These are phyloP conservation scores for Sporothrix dimorphospora DNA, from an alignment of 2,329 filamentous ascomycete species.

Conservation along the genomic window DNA sequence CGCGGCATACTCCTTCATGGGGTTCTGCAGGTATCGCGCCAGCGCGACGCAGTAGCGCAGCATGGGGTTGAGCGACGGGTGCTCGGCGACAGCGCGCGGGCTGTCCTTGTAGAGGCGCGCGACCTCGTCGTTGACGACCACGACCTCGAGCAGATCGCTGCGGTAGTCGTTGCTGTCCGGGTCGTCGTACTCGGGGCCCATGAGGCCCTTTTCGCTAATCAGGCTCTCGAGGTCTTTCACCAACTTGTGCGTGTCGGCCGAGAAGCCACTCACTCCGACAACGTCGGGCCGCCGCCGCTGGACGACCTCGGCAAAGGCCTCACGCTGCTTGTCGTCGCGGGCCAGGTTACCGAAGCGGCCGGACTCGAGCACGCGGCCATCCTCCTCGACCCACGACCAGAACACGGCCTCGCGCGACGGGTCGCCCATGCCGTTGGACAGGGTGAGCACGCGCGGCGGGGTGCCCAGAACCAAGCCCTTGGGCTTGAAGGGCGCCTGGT, in stretches of 20 bases:
- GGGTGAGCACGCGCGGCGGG: slow-evolving; percentile 78
- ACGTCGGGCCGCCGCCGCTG: slow-evolving; percentile 84
- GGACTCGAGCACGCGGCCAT: slow-evolving; percentile 84
- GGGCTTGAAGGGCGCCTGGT: slow-evolving; percentile 95
- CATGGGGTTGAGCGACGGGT: slow-evolving; percentile 76
- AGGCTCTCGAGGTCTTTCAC: slow-evolving; percentile 80
- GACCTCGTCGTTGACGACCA: slow-evolving; percentile 95
- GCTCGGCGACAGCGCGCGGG: slow-evolving; percentile 74
- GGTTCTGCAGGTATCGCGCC: slow-evolving; percentile 90
- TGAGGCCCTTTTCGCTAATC: slow-evolving; percentile 75
- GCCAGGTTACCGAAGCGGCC: slow-evolving; percentile 83
- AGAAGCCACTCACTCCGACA: slow-evolving; percentile 85
- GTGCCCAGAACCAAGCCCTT: slow-evolving; percentile 90
- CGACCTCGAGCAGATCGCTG: slow-evolving; percentile 80
- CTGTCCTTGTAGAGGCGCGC: slow-evolving; percentile 96
- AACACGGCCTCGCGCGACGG: slow-evolving; percentile 75
- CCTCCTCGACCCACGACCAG: slow-evolving; percentile 93
- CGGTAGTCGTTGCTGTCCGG: slow-evolving; percentile 73
- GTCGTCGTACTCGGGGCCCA: slow-evolving; percentile 81
- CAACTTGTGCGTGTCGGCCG: slow-evolving; percentile 81
- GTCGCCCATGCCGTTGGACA: slow-evolving; percentile 84
- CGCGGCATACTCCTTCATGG: slow-evolving; percentile 93
- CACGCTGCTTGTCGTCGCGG: slow-evolving; percentile 66
- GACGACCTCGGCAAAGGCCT: slow-evolving; percentile 77
- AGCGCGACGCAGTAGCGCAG: slow-evolving; percentile 88